phyloP scores from a whole-genome alignment of 345 rosid genomes.

The Gossypium anomalum region DNA sequence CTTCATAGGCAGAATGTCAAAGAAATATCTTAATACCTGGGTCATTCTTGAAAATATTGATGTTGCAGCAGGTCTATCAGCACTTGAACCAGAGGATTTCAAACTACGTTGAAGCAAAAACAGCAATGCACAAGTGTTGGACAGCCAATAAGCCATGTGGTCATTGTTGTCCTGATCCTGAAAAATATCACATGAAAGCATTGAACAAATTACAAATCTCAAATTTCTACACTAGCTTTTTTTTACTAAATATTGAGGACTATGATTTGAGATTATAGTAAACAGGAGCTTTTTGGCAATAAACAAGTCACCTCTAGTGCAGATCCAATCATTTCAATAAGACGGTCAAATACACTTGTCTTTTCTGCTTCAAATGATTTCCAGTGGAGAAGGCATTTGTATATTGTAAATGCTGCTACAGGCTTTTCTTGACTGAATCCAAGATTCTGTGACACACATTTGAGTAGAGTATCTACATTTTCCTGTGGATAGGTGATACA shows the following conservation, averaged over 20 bases:
- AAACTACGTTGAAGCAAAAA: slow-evolving; percentile 81
- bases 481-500: slow-evolving; percentile 45
- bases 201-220: not conserved
- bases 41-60: slow-evolving; percentile 90
- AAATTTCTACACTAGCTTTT: not conserved
- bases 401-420: slow-evolving; percentile 76
- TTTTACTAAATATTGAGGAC: not conserved
- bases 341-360: slow-evolving; percentile 89
- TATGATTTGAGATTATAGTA: not conserved
- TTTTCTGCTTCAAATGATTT: slow-evolving; percentile 84
- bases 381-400: slow-evolving; percentile 93
- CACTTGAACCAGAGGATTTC: slow-evolving; percentile 53
- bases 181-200: slow-evolving; percentile 13
- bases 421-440: slow-evolving; percentile 82
- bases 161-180: slow-evolving; percentile 78
- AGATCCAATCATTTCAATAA: slow-evolving; percentile 84
- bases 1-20: not conserved
- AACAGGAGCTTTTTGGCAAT: not conserved
- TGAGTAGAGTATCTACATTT: slow-evolving; percentile 60
- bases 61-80: slow-evolving; percentile 62
- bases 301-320: slow-evolving; percentile 67
- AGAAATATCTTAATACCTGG: slow-evolving; percentile 39
- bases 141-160: slow-evolving; percentile 86
- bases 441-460: slow-evolving; percentile 49
- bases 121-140: slow-evolving; percentile 67